These are phyloP conservation scores for Beauveria sp. DNA, from an alignment of 2,329 filamentous ascomycete species.

Conservation along the genomic window DNA sequence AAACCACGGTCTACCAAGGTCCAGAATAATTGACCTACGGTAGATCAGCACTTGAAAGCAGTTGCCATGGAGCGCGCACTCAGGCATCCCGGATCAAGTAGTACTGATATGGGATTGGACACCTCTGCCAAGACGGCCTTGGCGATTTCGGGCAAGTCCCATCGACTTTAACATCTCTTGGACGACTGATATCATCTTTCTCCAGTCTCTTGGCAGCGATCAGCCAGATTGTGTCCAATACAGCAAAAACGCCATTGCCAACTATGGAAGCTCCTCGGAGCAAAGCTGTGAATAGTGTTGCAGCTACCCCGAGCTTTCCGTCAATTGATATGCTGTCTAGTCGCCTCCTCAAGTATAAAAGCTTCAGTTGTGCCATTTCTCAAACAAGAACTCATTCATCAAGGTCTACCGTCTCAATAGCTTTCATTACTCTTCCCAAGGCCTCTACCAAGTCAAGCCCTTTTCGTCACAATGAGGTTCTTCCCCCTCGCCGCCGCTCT, in stretches of 20 bases:
- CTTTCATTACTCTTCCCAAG: not conserved
- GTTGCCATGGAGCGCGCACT: not conserved
- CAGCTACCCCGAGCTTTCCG: not conserved
- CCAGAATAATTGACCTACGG: not conserved
- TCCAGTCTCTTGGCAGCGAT: not conserved
- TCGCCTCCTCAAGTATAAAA: not conserved
- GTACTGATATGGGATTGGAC: not conserved
- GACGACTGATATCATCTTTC: not conserved
- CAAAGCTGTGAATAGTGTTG: too few species aligned
- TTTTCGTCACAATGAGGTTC: slow-evolving; percentile 29
- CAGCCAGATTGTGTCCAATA: not conserved
- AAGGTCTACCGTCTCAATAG: not conserved
- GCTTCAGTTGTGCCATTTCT: not conserved
- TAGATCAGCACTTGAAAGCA: not conserved
- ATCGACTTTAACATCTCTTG: not conserved
- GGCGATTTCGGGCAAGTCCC: slow-evolving; percentile 9
- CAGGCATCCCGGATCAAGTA: not conserved
- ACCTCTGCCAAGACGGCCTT: not conserved
- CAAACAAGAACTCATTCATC: not conserved
- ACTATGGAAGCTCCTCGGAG: not conserved
- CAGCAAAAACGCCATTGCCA: not conserved
- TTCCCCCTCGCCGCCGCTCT: slow-evolving; percentile 26
- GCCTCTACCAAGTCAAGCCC: not conserved
- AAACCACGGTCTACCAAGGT: not conserved
- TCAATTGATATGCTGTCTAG: not conserved